Evolutionary conservation across 2,329 filamentous ascomycete genomes (phyloP), one percentile per base, ranked within the genome.

Genomic region (Gaeumannomyces tritici): DNA sequence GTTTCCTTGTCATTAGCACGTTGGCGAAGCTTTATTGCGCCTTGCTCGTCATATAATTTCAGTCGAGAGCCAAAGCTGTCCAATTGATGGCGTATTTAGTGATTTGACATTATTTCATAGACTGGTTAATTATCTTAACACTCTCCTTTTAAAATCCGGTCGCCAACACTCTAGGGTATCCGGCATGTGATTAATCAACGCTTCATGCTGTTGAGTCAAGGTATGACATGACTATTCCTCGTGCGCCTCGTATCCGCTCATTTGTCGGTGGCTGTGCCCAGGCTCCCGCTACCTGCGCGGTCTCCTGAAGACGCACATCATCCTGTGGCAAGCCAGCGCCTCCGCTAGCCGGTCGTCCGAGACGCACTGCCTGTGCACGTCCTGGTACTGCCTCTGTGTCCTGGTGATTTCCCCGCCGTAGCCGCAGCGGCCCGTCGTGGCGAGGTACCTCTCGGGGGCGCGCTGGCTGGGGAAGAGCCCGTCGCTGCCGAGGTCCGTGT

Each of bases 251-350:
- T 24, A 8, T 8, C 4, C 29, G 13, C 13, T 35, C 11, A 5
- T 35, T 9, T 18, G 24, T 15, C 18, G 29, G 18, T 31, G 29
- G 18, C 13, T 42, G 21, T 7, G 2, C 7, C 8, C n/a, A 3
- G 33, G 33, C 13, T 21, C 13, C 24, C n/a, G 57, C 42, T 51
- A 59, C 29, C 57, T 26, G 57, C 42, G 31, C 29, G 31, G 31
- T n/a, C 57, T 59, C n/a, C 57, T 24, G 26, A 59, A 59, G 6
- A 59, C 57, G 31, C 57, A 59, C 42, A 59, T 59, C 13, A 59
- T 9, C 57, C 57, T 31, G 57, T 35, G 57, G 7, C n/a, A 59
- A 1, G 21, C 7, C n/a, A 51, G 18, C 11, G 42, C 42, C 42
- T 51, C 31, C 3, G n/a, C 57, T n/a, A 42, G n/a, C 57, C 31